Base-by-base conservation (phyloP, 2,329 filamentous ascomycete species). In the Domatiomyces globalis region DNA sequence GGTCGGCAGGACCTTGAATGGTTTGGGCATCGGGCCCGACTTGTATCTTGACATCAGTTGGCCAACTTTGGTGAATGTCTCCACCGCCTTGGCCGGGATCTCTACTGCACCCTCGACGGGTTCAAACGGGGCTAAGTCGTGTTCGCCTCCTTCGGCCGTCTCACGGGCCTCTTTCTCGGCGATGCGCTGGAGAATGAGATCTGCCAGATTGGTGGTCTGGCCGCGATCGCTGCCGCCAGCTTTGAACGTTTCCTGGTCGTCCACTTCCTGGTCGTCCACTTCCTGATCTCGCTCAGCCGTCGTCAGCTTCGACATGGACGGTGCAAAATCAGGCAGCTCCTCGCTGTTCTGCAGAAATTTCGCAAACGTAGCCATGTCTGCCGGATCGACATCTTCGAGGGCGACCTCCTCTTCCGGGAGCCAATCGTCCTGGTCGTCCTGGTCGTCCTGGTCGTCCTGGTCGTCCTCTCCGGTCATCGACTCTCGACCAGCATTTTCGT, bases 1-100 rank as follows among this genome's bases (percentile, higher is more conserved):
- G 0, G 88, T 89, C 2, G 92, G 92, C 7, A 98, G 77, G 58
- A 96, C 88, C 70, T 96, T 96, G 76, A 98, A 94, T 0, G 90
- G 90, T 69, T 98, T 98, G 18, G 92, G 92, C 29, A 98, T 77
- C 59, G 90, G 90, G n/a, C 92, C 92, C 12, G 85, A 90, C 70
- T 94, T 95, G 73, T 95, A 96, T 58, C 90, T 81, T 22, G 87
- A 88, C 53, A 98, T 77, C 54, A 96, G 84, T 59, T 89, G 75
- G 54, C 89, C 90, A 60, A 95, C 83, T 71, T 83, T 87, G 48
- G 45, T 56, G 43, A 53, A 47, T 15, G 95, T 90, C 64, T 96
- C 90, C 15, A 95, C 77, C 12, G 95, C 88, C 70, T 95, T 95
- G 44, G 83, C 83, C 2, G 88, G 88, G 49, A 98, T 74, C 65